These are phyloP conservation scores for Colletotrichum navitas DNA, from an alignment of 2,329 filamentous ascomycete genomes.

Conservation along the genomic window DNA sequence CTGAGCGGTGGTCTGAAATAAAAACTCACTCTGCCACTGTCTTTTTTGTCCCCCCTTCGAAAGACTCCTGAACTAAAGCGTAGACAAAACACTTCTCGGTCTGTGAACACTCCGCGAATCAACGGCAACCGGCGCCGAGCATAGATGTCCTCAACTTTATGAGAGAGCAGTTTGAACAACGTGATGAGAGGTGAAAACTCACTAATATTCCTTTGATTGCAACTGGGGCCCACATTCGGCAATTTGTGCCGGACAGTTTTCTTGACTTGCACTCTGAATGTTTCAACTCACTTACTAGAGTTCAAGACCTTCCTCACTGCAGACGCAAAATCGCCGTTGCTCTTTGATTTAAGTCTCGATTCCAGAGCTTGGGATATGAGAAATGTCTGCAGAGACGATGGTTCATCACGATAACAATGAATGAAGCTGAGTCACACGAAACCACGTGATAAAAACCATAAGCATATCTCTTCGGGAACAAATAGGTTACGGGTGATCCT, in stretches of 20 bases:
- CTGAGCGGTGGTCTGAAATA: slow-evolving; percentile 66
- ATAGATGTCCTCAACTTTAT: not conserved
- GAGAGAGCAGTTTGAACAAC: too few species aligned
- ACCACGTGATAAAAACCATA: not conserved
- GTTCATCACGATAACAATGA: not conserved
- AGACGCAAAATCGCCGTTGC: not conserved
- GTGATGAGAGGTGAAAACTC: not conserved
- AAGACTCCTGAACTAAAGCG: not conserved
- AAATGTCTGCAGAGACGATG: not conserved
- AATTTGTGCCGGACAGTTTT: not conserved
- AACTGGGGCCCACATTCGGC: not conserved
- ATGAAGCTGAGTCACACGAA: not conserved
- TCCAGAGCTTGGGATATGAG: not conserved
- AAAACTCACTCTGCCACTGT: not conserved
- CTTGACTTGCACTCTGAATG: not conserved
- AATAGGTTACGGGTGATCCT: not conserved
- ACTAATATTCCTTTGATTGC: not conserved
- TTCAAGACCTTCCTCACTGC: too few species aligned
- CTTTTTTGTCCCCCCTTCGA: not conserved
- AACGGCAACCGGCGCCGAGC: not conserved
- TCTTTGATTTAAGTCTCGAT: not conserved
- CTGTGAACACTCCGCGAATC: not conserved
- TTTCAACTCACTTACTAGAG: not conserved
- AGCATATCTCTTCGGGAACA: not conserved
- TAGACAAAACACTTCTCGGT: not conserved